Evolutionary conservation across 1,284 basidiomycete species (phyloP).

Genomic region (Leccinum fallax): DNA sequence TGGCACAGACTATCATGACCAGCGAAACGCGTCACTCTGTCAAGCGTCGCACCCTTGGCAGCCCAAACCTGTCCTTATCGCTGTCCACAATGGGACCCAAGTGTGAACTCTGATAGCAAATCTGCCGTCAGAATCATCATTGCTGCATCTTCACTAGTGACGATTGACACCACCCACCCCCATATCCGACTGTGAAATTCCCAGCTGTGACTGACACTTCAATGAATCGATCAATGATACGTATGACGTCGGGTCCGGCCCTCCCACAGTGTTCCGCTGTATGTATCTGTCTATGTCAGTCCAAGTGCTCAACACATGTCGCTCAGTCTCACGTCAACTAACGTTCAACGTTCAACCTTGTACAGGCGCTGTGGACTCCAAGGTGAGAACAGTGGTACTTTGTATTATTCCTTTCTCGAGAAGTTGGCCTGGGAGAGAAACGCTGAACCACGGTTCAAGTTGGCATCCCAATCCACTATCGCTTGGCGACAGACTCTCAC

Average conservation of each 20-base stretch:
- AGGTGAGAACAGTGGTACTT: neutral
- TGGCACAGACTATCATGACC: neutral
- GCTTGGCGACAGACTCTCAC: neutral
- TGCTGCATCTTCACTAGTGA: neutral
- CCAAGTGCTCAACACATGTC: conserved; percentile 3
- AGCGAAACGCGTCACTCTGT: neutral
- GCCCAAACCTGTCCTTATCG: neutral
- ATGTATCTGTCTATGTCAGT: neutral
- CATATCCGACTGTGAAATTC: conserved; percentile 4
- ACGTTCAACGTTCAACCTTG: neutral
- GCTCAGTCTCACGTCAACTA: neutral
- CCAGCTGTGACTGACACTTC: conserved; percentile 5
- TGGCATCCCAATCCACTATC: neutral
- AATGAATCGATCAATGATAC: neutral
- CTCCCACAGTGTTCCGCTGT: neutral
- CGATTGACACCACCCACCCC: conserved; percentile 5
- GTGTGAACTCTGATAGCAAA: neutral
- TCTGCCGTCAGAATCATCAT: conserved; percentile 5
- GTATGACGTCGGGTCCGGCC: neutral
- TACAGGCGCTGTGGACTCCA: neutral
- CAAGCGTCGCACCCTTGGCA: neutral
- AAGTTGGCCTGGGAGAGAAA: conserved; percentile 2
- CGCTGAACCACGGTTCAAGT: neutral
- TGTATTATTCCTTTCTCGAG: neutral
- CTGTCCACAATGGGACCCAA: neutral